Base-by-base conservation (phyloP, 2,329 filamentous ascomycete species). In the Dothistroma septosporum region DNA sequence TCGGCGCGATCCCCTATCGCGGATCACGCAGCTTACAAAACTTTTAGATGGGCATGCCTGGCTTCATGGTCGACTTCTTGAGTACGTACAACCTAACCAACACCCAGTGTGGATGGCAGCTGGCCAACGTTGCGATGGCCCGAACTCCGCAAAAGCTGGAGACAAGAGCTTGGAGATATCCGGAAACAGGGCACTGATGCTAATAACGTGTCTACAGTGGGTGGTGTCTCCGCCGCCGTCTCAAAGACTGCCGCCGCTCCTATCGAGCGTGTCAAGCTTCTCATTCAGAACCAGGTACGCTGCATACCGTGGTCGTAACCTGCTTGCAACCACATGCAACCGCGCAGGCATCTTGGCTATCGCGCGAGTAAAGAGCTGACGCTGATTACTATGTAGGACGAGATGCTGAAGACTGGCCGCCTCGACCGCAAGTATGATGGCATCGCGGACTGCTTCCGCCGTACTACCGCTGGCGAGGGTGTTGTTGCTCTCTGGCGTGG, bases 181-280 rank as follows among this genome's bases (percentile, higher is more conserved):
- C 53, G 49, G 56, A 21, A 61, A 53, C 54, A 65, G 53, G 50
- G 49, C 58, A 48, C 62, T 16, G 32, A 37, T 28, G 76, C 81
- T 83, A 76, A 83, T 76, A 58, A 58, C 8, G 62, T 69, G 73
- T 72, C 69, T 74, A 77, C 74, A 96, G 92, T 99, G 94, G 94
- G 94, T 89, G 94, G 94, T 97, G 89, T 99, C 74, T 97, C 94
- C 78, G 94, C 94, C 82, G 94, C 94, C 82, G 92, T 99, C 89
- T 99, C 94, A 80, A 99, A 99, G 92, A 99, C 94, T 74, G 94
- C 94, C 78, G 94, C 94, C 79, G 94, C 94, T 83, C 94, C 94
- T 83, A 99, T 99, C 76, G 94, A 99, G 92, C 94, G 94, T 92
- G 89, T 99, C 84, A 99, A 99, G 92, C 94, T 99, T 79, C 91